Evolutionary conservation across 78 protist species (phyloP).

Genomic region (Dictyostelium capitatum): DNA sequence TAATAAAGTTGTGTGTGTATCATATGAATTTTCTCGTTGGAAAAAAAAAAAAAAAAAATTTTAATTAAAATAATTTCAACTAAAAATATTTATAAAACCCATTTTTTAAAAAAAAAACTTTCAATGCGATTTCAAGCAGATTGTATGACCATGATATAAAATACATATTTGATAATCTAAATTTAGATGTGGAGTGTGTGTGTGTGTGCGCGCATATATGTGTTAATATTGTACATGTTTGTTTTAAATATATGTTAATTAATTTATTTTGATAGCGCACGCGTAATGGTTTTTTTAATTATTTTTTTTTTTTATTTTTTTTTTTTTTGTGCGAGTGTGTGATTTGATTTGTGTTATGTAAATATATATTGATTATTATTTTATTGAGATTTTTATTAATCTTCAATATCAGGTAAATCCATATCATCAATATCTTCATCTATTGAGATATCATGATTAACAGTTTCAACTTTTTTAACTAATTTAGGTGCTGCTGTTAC

Average conservation of each 20-base stretch:
- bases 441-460: neutral
- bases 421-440: constrained; percentile 13
- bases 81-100: no score
- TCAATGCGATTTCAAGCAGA: neutral
- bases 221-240: no score
- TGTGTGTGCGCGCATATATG: no score
- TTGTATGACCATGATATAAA: no score
- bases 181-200: no score
- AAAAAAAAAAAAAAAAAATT: neutral
- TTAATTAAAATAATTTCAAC: neutral
- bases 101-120: no score
- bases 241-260: no score
- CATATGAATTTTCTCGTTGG: no score
- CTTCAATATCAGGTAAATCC: constrained; percentile 26
- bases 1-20: no score
- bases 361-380: no score
- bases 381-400: neutral
- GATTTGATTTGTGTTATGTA: neutral
- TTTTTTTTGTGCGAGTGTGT: neutral
- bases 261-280: no score
- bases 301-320: neutral
- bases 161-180: no score
- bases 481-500: neutral
- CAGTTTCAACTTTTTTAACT: neutral
- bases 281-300: neutral